A percentile compares a stretch with the other conserved stretches of the same genome.
phyloP scores from a whole-genome alignment of 2,329 filamentous ascomycete genomes.

The Pseudofabraea citricarpa region DNA sequence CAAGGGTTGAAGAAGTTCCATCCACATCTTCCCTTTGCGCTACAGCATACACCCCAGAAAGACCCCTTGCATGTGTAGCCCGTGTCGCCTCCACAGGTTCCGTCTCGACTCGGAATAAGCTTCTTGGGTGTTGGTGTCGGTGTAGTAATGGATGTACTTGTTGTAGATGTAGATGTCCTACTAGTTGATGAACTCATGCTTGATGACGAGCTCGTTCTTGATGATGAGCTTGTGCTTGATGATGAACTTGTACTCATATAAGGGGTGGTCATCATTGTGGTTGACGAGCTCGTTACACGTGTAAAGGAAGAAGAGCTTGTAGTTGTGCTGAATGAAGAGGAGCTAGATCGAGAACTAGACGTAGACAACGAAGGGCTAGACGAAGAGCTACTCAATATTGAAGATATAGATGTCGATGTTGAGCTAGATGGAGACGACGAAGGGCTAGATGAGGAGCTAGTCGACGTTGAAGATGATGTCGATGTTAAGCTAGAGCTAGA shows the following conservation, averaged over 20 bases:
- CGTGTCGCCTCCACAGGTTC: conserved; percentile 13
- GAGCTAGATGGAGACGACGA: not conserved
- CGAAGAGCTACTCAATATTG: not conserved
- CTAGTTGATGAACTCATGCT: too few species aligned
- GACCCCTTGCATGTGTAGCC: conserved; percentile 20
- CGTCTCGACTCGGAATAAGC: conserved; percentile 7
- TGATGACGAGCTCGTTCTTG: too few species aligned
- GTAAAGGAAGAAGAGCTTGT: not conserved
- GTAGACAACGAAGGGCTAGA: not conserved
- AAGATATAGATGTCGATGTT: too few species aligned
- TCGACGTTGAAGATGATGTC: not conserved
- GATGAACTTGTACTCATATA: too few species aligned
- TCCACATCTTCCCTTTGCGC: conserved; percentile 24
- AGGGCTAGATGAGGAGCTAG: not conserved
- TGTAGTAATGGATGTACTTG: conserved; percentile 3
- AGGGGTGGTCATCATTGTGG: too few species aligned
- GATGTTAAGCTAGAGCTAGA: not conserved
- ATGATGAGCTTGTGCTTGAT: too few species aligned
- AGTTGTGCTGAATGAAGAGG: conserved; percentile 8
- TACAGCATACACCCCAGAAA: conserved; percentile 22
- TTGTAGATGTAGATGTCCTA: not conserved
- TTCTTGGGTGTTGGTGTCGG: conserved; percentile 1
- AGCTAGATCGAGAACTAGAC: not conserved
- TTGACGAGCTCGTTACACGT: not conserved
- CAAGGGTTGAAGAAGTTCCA: not conserved